Percentiles rank a stretch among this genome's conserved stretches.
phyloP scores from a whole-genome alignment of 768 basidiomycete genomes.

The Pisolithus orientalis region DNA sequence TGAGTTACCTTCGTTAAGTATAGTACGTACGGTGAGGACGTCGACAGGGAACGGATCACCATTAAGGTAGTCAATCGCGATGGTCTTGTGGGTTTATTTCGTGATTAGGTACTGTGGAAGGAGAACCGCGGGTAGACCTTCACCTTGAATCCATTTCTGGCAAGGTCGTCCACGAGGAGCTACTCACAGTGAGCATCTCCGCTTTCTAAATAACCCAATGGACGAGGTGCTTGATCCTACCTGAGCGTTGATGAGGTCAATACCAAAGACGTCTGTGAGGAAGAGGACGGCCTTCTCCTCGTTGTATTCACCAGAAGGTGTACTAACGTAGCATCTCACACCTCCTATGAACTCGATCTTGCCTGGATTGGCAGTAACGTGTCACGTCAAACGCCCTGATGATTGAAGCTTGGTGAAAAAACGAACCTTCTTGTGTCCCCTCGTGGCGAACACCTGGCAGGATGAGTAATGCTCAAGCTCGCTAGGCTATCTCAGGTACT shows the following conservation, averaged over 20 bases:
- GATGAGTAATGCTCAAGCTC: neutral
- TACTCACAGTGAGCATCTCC: slow-evolving; percentile 1
- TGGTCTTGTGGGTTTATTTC: slow-evolving; percentile 8
- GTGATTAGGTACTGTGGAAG: neutral
- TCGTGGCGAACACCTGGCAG: slow-evolving; percentile 42
- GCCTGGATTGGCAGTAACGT: slow-evolving; percentile 28
- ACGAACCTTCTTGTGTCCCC: slow-evolving; percentile 29
- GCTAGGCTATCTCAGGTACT: neutral
- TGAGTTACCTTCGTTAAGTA: neutral
- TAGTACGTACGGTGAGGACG: slow-evolving; percentile 6
- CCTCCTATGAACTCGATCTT: slow-evolving; percentile 42
- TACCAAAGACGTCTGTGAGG: slow-evolving; percentile 49
- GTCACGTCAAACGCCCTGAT: neutral
- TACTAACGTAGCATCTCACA: slow-evolving; percentile 46
- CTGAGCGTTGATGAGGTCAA: slow-evolving; percentile 39
- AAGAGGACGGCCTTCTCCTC: slow-evolving; percentile 53
- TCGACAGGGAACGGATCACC: slow-evolving; percentile 28
- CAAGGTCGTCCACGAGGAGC: slow-evolving; percentile 32
- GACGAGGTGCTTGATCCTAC: slow-evolving; percentile 21
- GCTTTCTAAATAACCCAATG: neutral
- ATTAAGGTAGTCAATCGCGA: slow-evolving; percentile 32
- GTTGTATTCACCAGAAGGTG: slow-evolving; percentile 42
- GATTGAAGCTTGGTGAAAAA: neutral
- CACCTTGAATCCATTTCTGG: slow-evolving; percentile 34
- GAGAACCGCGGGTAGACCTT: neutral